phyloP scores from a whole-genome alignment of 495 filamentous ascomycete species.

The Penicillium macrosclerotiorum region DNA sequence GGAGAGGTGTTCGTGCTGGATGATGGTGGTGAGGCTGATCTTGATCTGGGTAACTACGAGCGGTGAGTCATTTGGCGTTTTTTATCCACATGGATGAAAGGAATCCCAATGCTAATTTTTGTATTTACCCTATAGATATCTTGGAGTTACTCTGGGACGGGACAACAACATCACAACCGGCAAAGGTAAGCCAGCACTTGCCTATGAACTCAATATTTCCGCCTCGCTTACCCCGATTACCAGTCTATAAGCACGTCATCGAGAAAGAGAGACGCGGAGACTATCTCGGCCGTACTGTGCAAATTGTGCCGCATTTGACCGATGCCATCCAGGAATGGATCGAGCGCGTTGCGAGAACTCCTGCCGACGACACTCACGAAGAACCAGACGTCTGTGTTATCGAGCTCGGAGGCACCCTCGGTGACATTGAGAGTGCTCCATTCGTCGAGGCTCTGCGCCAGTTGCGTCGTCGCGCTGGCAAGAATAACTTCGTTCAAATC shows the following conservation, averaged over 20 bases:
- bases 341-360: conserved; percentile 77
- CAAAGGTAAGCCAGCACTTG: too few relatives aligned
- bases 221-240: too few relatives aligned
- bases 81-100: too few relatives aligned
- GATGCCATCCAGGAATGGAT: conserved; percentile 93
- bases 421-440: conserved; percentile 88
- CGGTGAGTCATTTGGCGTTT: too few relatives aligned
- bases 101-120: too few relatives aligned
- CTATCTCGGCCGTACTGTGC: conserved; percentile 90
- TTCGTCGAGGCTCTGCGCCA: conserved; percentile 87
- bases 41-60: conserved; percentile 97
- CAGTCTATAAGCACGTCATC: conserved; percentile 88
- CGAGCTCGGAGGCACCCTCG: conserved; percentile 69
- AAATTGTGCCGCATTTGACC: conserved; percentile 89
- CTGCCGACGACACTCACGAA: conserved; percentile 79
- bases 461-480: conserved; percentile 67
- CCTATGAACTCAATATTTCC: too few relatives aligned
- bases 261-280: conserved; percentile 73
- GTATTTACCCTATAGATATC: too few relatives aligned
- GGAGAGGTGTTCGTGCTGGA: conserved; percentile 73
- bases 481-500: conserved; percentile 82
- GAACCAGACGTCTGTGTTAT: conserved; percentile 93
- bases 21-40: conserved; percentile 80
- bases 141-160: conserved; percentile 19
- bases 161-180: conserved; percentile 50